Base-by-base conservation (phyloP, 2,329 filamentous ascomycete genomes). In the Stachybotrys echinatus region DNA sequence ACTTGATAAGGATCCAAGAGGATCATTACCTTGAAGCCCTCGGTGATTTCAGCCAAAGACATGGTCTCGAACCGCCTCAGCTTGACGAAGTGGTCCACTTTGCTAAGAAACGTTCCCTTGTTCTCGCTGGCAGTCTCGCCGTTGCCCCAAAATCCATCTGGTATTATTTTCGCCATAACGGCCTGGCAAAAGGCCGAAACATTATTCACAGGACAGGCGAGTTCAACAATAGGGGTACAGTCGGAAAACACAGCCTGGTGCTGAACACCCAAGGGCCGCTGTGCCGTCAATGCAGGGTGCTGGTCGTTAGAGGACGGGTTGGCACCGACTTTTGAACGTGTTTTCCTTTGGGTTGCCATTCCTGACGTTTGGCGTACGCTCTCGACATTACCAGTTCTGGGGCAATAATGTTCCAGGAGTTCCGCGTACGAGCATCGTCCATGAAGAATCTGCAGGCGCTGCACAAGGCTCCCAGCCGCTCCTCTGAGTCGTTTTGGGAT, bases 141-240 rank as follows among this genome's bases (percentile, higher is more conserved):
- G 18, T 63, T 56, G 0, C 92, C 91, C 83, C 88, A 95, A 50
- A 96, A 86, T 3, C 74, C 79, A 42, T 75, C 72, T 1, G 92
- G 92, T 23, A 99, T 78, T 17, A 96, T 71, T 51, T 80, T 87
- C 19, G 73, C 73, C 23, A 96, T 62, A 1, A 86, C 84, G 3
- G 89, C 87, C 61, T 87, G 87, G 64, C 91, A 96, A 62, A 95
- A 97, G 1, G 89, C 86, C 4, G 92, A 95, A 3, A 97, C 88
- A 45, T 83, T 77, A 1, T 83, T 71, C 3, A 72, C 55, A 0
- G 88, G 80, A 17, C 84, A 89, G 2, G 91, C 86, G 56, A 88
- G 70, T 19, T 87, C 80, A 31, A 84, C 82, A 42, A 94, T 70
- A 12, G 74, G 73, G 14, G 67, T 58, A 44, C 55, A 53, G n/a